Evolutionary conservation across 768 basidiomycete species (phyloP), one percentile per base, ranked within the genome.

Genomic region (Amanita exitialis): DNA sequence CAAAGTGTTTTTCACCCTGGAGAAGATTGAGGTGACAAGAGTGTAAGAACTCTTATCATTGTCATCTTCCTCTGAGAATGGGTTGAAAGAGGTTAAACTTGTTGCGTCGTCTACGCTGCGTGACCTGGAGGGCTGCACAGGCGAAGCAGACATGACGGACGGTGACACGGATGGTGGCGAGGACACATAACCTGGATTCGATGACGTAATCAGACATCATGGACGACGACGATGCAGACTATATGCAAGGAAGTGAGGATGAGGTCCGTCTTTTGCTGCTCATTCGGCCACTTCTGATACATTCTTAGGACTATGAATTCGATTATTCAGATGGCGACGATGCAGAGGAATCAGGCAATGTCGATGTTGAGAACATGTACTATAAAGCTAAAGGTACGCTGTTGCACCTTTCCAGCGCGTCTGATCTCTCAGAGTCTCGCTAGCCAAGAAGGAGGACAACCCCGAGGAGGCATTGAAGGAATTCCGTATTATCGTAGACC

Each of bases 281-380:
- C 5, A 36, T n/a, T 49, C 34, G 28, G 55, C 49, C 4, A 18
- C 49, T 51, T 53, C 36, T 54, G 44, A 49, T 42, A 57, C 36
- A 32, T 41, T 25, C 36, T 52, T 62, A 93, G 90, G 91, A 92
- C 61, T 96, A 96, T 67, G 91, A 81, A 57, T 97, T 98, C 65
- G 90, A 93, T 67, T 99, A 97, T 68, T 94, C 93, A 38, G 94
- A 92, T 66, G 85, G 79, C 46, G 90, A 88, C 32, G 88, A 88
- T 25, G 88, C 77, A 25, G 81, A 90, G 51, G 87, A 87, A 58
- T 76, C 80, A 1, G 86, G 78, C 44, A 88, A 80, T 48, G 87
- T 82, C 21, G 94, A 96, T 67, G 82, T 96, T 41, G 96, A 99
- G 71, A 99, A 99, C 63, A 82, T 93, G 79, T 99, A 99, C 69